Evolutionary conservation across 2,329 filamentous ascomycete species (phyloP), one percentile per base, ranked within the genome.

Genomic region (Magnaporthiopsis incrustans): DNA sequence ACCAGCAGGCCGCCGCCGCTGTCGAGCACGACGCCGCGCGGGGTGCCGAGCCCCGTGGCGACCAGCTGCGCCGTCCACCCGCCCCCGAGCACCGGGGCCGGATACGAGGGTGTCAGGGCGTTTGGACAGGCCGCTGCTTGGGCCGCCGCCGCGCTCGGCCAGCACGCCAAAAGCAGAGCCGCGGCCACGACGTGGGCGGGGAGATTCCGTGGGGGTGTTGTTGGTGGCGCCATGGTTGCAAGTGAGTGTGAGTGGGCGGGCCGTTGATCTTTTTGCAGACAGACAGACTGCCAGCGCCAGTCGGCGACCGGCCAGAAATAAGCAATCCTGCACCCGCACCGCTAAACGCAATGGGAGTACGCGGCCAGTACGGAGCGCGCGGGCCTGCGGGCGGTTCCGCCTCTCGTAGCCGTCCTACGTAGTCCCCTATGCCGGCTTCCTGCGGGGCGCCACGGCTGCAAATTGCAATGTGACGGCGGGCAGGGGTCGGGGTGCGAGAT

Each of bases 11-110:
- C 77, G 5, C 80, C 80, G 44, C 73, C 71, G 5, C 65, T 68
- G 66, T 84, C 82, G 64, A 83, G 79, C 6, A 77, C 69, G 61
- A 84, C 75, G 60, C 76, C 73, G 15, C 81, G 76, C 1, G 81
- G 81, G 14, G 71, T 73, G 5, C 64, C 67, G 57, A 80, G 69
- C 5, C 70, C 70, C 0, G 67, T 70, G 58, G 70, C 72, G 22
- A 77, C 65, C 10, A 77, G 68, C 59, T 77, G 75, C 1, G 73
- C 70, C 0, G 68, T 71, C 69, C 74, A 78, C 3, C 75, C 76
- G 5, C 65, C 63, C 10, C 68, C 72, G 10, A 75, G 70, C 0
- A 71, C 66, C 0, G 75, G 74, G 14, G 68, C 63, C 12, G 68
- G 65, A 64, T 74, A 72, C 1, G 66, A 64, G 2, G 73, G 70